Evolutionary conservation across 305 asterid species (phyloP).

Genomic region (Fraxinus nigra): DNA sequence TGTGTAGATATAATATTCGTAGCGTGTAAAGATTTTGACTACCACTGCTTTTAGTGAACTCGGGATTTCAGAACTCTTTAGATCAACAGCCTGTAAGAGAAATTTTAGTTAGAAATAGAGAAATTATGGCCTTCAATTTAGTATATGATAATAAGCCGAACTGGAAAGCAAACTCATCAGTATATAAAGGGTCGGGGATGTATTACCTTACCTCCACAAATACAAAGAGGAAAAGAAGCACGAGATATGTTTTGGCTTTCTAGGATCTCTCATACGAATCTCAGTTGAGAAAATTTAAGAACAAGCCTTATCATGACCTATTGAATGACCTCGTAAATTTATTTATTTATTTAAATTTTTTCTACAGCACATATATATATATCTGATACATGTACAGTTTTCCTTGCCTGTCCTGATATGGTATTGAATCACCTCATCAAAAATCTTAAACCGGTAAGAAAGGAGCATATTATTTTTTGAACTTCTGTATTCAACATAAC

Average conservation of each 20-base stretch:
- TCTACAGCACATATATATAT: too few relatives aligned
- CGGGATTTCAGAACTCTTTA: background rate
- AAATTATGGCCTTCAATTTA: background rate
- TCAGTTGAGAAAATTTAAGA: too few relatives aligned
- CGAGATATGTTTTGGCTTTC: background rate
- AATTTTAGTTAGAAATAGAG: background rate
- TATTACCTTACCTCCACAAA: background rate
- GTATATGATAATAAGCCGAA: background rate
- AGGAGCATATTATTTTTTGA: too few relatives aligned
- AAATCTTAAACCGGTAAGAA: too few relatives aligned
- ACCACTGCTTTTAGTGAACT: background rate
- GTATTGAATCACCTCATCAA: too few relatives aligned
- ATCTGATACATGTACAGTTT: too few relatives aligned
- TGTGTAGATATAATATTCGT: background rate
- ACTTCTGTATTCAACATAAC: too few relatives aligned
- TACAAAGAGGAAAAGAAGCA: background rate
- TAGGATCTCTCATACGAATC: too few relatives aligned
- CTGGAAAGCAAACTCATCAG: background rate
- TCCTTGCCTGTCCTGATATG: too few relatives aligned
- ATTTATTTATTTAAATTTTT: too few relatives aligned
- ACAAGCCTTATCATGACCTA: too few relatives aligned
- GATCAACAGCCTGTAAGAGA: background rate
- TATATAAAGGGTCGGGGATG: background rate
- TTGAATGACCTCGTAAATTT: too few relatives aligned
- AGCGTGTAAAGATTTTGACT: background rate